Conservation (phyloP, 306 rosid genomes). For the Fragaria iinumae region DNA sequence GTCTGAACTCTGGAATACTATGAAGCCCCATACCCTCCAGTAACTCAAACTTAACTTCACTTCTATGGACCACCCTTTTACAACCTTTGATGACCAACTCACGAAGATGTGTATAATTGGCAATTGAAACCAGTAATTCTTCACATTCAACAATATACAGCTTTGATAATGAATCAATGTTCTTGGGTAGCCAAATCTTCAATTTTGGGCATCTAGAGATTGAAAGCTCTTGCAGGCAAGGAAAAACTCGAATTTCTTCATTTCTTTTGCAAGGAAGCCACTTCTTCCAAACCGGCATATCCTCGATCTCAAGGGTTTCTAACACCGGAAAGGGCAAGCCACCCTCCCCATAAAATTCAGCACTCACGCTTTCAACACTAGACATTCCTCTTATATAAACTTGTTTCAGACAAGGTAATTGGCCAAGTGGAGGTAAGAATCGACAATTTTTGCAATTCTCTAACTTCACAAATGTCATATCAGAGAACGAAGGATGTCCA, state of each 20-base stretch:
- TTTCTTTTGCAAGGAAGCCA: background rate
- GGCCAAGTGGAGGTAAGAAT: constrained; percentile 9
- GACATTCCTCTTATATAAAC: background rate
- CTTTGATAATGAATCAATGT: background rate
- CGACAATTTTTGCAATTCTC: background rate
- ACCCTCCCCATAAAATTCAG: background rate
- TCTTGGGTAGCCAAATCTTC: background rate
- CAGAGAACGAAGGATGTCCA: background rate
- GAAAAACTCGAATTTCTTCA: background rate
- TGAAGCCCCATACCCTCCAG: background rate
- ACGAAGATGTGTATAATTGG: background rate
- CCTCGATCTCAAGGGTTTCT: background rate
- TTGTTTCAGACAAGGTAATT: constrained; percentile 16
- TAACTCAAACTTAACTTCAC: background rate
- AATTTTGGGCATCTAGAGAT: background rate
- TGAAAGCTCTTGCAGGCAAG: background rate
- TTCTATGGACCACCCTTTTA: background rate
- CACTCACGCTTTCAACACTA: background rate
- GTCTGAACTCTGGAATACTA: no score
- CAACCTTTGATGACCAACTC: background rate
- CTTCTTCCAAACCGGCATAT: background rate
- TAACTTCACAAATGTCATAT: background rate
- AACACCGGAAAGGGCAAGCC: background rate
- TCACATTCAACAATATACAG: background rate
- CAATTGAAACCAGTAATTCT: background rate